A percentile compares a stretch with the other conserved stretches of the same genome.
These are phyloP conservation scores for Wolfiporia cocos DNA, from an alignment of 1,284 basidiomycete genomes.

Conservation along the genomic window DNA sequence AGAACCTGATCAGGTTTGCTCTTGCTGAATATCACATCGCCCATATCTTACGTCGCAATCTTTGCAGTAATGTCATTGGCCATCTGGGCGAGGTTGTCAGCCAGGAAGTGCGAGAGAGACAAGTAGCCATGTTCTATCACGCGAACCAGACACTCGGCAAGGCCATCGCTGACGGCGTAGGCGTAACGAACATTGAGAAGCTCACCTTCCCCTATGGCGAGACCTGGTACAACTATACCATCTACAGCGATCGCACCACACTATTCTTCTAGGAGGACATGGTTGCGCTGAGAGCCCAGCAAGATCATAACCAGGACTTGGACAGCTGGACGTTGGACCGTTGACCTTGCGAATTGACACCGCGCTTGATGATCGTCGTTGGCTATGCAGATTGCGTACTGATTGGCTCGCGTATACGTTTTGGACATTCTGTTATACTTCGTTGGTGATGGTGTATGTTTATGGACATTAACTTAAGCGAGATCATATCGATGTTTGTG, in stretches of 20 bases:
- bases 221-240: constrained; percentile 24
- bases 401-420: too few species aligned
- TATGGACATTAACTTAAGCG: too few species aligned
- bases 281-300: too few species aligned
- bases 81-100: constrained; percentile 29
- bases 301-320: too few species aligned
- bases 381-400: too few species aligned
- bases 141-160: constrained; percentile 29
- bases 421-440: too few species aligned
- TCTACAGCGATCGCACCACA: constrained; percentile 16
- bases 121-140: constrained; percentile 29
- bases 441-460: too few species aligned
- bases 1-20: constrained; percentile 29
- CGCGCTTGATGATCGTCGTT: too few species aligned
- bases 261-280: constrained; percentile 14
- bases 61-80: constrained; percentile 30
- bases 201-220: constrained; percentile 18
- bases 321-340: too few species aligned
- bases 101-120: constrained; percentile 25
- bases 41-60: neutral
- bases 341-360: too few species aligned
- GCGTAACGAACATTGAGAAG: constrained; percentile 14
- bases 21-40: too few species aligned
- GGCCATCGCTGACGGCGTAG: constrained; percentile 29
- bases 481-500: too few species aligned